These are phyloP conservation scores for Bipolaris sorokiniana DNA, from an alignment of 2,329 filamentous ascomycete species.

Conservation along the genomic window DNA sequence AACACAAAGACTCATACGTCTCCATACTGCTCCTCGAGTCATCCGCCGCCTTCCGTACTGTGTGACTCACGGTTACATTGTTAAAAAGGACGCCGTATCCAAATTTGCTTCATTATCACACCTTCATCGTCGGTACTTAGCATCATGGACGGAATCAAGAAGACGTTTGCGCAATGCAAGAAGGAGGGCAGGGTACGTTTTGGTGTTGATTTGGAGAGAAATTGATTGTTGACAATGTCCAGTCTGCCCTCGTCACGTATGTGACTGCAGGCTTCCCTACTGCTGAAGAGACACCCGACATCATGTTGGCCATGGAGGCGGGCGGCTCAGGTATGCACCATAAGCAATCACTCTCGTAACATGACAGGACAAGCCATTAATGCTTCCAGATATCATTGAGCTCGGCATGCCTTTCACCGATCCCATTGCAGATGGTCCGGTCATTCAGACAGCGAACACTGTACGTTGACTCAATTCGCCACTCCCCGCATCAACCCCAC, in stretches of 20 bases:
- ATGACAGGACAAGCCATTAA: slow-evolving; percentile 19
- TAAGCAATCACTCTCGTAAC: background rate
- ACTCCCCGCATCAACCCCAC: slow-evolving; percentile 11
- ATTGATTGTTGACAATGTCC: slow-evolving; percentile 23
- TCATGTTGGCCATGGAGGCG: slow-evolving; percentile 87
- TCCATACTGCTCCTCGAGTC: slow-evolving; percentile 9
- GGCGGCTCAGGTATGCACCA: slow-evolving; percentile 77
- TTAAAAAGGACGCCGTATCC: slow-evolving; percentile 14
- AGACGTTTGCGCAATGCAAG: slow-evolving; percentile 59
- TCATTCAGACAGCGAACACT: slow-evolving; percentile 94
- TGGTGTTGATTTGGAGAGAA: background rate
- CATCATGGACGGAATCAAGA: slow-evolving; percentile 56
- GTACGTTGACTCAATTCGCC: slow-evolving; percentile 54
- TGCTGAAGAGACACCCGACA: slow-evolving; percentile 78
- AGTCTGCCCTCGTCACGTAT: slow-evolving; percentile 91
- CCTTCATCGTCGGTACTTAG: background rate
- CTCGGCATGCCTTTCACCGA: slow-evolving; percentile 97
- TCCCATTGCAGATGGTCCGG: slow-evolving; percentile 96
- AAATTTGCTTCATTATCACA: background rate
- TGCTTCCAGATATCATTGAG: slow-evolving; percentile 80
- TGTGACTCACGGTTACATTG: slow-evolving; percentile 22
- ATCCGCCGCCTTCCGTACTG: slow-evolving; percentile 9
- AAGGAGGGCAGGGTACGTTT: slow-evolving; percentile 53
- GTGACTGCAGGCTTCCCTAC: slow-evolving; percentile 93
- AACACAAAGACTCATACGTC: slow-evolving; percentile 26